phyloP scores from a whole-genome alignment of 352 stramenopile species.

The Phytopythium litorale region DNA sequence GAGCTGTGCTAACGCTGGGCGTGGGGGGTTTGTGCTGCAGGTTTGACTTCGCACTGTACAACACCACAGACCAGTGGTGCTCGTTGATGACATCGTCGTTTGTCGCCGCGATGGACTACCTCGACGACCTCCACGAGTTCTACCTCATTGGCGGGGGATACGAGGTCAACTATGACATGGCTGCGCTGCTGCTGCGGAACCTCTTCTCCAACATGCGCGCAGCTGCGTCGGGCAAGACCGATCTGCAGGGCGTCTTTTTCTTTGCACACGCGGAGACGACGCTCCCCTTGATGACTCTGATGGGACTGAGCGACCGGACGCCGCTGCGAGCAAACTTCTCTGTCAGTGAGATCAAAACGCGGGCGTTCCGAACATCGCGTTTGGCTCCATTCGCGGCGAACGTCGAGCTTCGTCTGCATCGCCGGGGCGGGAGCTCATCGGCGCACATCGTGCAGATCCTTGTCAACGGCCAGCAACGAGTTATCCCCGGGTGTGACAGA shows the following conservation, averaged over 20 bases:
- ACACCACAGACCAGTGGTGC: constrained; percentile 35
- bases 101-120: constrained; percentile 31
- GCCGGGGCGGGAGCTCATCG: constrained; percentile 6
- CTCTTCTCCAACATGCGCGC: constrained; percentile 27
- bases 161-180: constrained; percentile 53
- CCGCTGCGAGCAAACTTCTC: constrained; percentile 25
- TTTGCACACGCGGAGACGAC: constrained; percentile 59
- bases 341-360: constrained; percentile 19
- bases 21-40: background rate
- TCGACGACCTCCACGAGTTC: constrained; percentile 42
- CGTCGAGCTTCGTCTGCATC: constrained; percentile 42
- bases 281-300: constrained; percentile 43
- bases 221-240: constrained; percentile 2
- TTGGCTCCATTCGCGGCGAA: constrained; percentile 51
- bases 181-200: constrained; percentile 29
- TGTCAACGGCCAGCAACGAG: constrained; percentile 31
- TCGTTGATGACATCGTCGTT: constrained; percentile 28
- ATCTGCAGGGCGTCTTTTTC: constrained; percentile 30
- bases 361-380: constrained; percentile 31
- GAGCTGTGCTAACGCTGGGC: background rate
- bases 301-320: constrained; percentile 33
- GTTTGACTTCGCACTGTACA: constrained; percentile 51
- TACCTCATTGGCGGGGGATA: constrained; percentile 42
- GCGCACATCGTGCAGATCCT: constrained; percentile 39
- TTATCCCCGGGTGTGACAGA: constrained; percentile 21